Percentiles rank a stretch among this genome's conserved stretches.
Conservation (phyloP, 768 basidiomycete genomes). For the Clathrus columnatus region DNA sequence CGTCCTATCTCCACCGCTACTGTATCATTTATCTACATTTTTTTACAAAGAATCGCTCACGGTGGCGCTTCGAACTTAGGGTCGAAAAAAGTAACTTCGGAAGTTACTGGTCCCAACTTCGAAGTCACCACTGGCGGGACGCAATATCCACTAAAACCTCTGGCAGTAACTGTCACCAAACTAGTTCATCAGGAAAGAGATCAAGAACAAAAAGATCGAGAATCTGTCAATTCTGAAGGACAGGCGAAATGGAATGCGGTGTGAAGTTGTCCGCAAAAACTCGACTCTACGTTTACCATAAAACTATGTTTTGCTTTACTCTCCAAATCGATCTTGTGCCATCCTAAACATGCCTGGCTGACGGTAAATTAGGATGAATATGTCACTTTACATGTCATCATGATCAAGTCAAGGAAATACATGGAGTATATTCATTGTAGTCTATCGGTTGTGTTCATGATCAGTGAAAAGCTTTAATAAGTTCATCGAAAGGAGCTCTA, state of each 20-base stretch:
- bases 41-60: background rate
- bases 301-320: no score
- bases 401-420: no score
- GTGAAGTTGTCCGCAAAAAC: no score
- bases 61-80: background rate
- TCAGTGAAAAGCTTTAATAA: no score
- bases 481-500: no score
- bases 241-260: background rate
- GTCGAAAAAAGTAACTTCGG: background rate
- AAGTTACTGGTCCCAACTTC: background rate
- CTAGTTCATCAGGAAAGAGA: background rate
- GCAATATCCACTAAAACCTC: background rate
- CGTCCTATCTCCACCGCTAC: background rate
- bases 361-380: no score
- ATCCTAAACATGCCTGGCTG: no score
- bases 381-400: no score
- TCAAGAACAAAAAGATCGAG: background rate
- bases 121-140: background rate
- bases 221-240: background rate
- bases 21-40: background rate
- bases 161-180: background rate
- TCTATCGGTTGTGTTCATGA: no score
- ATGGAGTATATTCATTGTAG: no score
- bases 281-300: no score
- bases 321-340: no score